phyloP scores from a whole-genome alignment of 148 eudicot species.

The Polygonum aviculare region DNA sequence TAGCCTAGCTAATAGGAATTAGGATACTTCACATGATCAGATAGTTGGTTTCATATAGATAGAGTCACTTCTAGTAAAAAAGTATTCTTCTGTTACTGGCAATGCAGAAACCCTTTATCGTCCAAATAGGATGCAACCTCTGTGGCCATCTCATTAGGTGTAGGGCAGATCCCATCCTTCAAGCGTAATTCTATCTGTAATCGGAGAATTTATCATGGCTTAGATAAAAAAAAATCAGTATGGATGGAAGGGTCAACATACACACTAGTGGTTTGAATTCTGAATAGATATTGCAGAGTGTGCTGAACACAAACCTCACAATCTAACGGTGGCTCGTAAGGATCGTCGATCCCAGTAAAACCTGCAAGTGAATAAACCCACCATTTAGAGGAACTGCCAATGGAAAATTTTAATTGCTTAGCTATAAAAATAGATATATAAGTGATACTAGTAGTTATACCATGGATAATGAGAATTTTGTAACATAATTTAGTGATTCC shows the following conservation, averaged over 20 bases:
- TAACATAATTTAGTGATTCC: neutral
- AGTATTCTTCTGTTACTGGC: conserved; percentile 15
- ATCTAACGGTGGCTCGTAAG: conserved; percentile 74
- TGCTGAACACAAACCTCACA: conserved; percentile 57
- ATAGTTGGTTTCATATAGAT: neutral
- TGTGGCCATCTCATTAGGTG: conserved; percentile 68
- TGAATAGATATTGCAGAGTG: neutral
- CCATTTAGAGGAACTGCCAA: neutral
- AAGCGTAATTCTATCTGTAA: conserved; percentile 56
- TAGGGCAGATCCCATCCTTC: conserved; percentile 48
- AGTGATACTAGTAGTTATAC: neutral
- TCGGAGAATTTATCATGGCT: neutral
- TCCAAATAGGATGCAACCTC: conserved; percentile 75
- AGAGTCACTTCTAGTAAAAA: neutral
- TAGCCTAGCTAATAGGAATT: neutral
- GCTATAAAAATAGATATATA: neutral
- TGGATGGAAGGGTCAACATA: neutral
- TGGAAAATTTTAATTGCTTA: neutral
- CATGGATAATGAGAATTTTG: neutral
- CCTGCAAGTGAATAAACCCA: conserved; percentile 34
- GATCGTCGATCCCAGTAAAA: conserved; percentile 96
- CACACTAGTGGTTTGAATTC: neutral
- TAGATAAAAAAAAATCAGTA: neutral
- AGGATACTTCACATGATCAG: conserved; percentile 1
- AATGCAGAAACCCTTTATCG: conserved; percentile 54